These are phyloP conservation scores for Linderniella brevidens DNA, from an alignment of 257 asterid species.

Conservation along the genomic window DNA sequence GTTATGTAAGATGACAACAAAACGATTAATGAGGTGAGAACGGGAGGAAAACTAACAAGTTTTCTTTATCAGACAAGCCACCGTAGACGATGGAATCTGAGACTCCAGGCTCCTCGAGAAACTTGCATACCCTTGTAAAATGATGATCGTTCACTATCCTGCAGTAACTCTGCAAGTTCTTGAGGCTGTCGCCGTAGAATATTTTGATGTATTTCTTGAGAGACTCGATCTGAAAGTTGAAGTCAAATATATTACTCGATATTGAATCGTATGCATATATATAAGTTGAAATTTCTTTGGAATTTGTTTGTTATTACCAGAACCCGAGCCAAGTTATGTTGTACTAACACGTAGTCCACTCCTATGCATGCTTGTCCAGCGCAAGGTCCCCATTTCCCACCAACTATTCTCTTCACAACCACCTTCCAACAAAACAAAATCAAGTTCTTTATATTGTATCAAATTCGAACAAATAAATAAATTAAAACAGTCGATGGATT, in stretches of 20 bases:
- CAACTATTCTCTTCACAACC: constrained; percentile 55
- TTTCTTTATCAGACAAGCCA: constrained; percentile 45
- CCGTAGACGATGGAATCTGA: constrained; percentile 38
- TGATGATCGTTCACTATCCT: constrained; percentile 40
- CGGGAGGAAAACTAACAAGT: constrained; percentile 22
- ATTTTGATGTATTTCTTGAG: constrained; percentile 40
- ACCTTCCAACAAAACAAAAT: not conserved
- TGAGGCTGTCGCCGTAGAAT: constrained; percentile 49
- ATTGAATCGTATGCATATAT: no score
- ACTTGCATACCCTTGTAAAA: constrained; percentile 26
- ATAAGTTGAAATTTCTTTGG: not conserved
- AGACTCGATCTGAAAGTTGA: constrained; percentile 39
- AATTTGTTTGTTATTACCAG: constrained; percentile 28
- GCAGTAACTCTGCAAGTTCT: constrained; percentile 47
- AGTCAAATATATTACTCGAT: not conserved
- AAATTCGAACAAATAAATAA: not conserved
- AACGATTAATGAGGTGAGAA: not conserved
- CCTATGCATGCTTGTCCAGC: constrained; percentile 97
- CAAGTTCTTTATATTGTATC: not conserved
- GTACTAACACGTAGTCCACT: constrained; percentile 68
- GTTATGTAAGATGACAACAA: not conserved
- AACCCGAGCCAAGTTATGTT: constrained; percentile 29
- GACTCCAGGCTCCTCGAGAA: constrained; percentile 41
- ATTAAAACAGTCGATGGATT: not conserved
- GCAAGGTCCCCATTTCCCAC: constrained; percentile 92